Conservation (phyloP, 2,329 filamentous ascomycete species). For the Botrytis porri region DNA sequence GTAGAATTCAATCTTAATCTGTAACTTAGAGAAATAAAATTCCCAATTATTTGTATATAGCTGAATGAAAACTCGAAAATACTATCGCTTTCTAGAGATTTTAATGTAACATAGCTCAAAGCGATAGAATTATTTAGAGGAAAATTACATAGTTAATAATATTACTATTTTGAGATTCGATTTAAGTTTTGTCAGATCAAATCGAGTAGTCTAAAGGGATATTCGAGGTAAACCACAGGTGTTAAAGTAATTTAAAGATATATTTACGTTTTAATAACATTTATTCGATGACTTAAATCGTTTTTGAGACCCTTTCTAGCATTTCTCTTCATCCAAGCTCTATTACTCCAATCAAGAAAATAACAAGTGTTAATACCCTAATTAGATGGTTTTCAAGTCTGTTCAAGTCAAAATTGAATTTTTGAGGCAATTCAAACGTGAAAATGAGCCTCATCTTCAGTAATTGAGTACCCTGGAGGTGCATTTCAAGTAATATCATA, state of each 20-base stretch:
- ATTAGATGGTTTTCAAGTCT: not conserved
- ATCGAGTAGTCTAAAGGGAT: not conserved
- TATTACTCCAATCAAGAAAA: not conserved
- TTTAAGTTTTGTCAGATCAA: not conserved
- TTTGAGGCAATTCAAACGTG: not conserved
- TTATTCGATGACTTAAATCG: rapidly evolving
- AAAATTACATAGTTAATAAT: too few relatives aligned
- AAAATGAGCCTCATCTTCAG: not conserved
- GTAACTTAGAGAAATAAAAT: not conserved
- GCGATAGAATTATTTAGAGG: not conserved
- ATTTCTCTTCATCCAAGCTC: rapidly evolving
- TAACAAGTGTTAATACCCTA: rapidly evolving
- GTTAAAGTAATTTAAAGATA: not conserved
- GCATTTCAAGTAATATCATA: not conserved
- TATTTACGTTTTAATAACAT: not conserved
- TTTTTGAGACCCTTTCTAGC: not conserved
- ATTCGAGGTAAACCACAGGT: not conserved
- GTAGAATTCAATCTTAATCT: rapidly evolving
- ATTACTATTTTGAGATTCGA: not conserved
- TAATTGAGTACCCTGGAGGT: not conserved
- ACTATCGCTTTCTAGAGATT: not conserved
- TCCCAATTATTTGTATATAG: not conserved
- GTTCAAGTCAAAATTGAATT: not conserved
- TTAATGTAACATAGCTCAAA: not conserved
- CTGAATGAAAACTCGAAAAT: not conserved